phyloP scores from a whole-genome alignment of 2,329 filamentous ascomycete species.

The Cyclaneusma minus region DNA sequence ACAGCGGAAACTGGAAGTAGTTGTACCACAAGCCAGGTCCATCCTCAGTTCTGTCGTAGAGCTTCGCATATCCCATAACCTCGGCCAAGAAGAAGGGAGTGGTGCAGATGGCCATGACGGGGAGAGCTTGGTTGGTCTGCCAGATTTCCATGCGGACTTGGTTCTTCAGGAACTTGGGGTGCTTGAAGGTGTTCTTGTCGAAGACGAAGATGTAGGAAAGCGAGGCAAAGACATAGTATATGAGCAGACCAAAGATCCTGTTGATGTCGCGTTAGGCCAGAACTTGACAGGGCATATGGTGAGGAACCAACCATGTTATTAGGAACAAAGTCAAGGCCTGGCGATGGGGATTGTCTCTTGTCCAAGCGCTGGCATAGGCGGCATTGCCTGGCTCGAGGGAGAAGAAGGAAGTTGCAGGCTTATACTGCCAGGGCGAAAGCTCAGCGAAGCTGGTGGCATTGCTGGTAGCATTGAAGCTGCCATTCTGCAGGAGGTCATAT shows the following conservation, averaged over 20 bases:
- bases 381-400: constrained; percentile 54
- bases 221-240: constrained; percentile 74
- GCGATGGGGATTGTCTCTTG: constrained; percentile 61
- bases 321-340: constrained; percentile 65
- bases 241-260: constrained; percentile 71
- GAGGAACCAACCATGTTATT: constrained; percentile 59
- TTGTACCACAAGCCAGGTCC: constrained; percentile 69
- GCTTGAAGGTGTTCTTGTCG: constrained; percentile 75
- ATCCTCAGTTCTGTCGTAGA: constrained; percentile 68
- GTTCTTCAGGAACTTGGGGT: constrained; percentile 91
- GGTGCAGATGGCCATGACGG: constrained; percentile 69
- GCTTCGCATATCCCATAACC: constrained; percentile 69
- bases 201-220: constrained; percentile 82
- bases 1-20: constrained; percentile 70
- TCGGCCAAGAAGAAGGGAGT: constrained; percentile 70
- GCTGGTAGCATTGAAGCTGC: constrained; percentile 31
- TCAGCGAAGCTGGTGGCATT: constrained; percentile 38
- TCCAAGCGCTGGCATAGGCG: constrained; percentile 65
- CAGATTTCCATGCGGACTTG: constrained; percentile 76
- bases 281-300: not conserved
- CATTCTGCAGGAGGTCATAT: constrained; percentile 32
- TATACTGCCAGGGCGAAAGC: constrained; percentile 52
- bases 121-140: constrained; percentile 64
- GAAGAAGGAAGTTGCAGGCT: constrained; percentile 58
- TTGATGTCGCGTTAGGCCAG: not conserved